Percentiles rank a stretch among this genome's conserved stretches.
These are phyloP conservation scores for Solanum neorickii DNA, from an alignment of 257 asterid species.

Conservation along the genomic window DNA sequence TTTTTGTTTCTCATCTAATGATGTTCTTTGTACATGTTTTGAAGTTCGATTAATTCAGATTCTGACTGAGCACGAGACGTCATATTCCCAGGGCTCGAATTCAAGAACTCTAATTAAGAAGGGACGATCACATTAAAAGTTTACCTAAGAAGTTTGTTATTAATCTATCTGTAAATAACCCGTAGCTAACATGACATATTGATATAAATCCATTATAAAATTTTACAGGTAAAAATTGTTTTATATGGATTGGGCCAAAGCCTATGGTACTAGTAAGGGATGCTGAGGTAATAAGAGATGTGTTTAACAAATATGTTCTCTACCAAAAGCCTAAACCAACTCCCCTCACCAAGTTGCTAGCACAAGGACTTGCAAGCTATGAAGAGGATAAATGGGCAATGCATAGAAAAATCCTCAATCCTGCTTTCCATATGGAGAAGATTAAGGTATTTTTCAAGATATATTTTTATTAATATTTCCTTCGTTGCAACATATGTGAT, in stretches of 20 bases:
- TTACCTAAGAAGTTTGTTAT: not conserved
- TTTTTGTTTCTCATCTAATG: not conserved
- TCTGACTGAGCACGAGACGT: not conserved
- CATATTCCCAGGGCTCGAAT: not conserved
- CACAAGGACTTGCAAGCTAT: conserved; percentile 15
- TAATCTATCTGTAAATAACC: not conserved
- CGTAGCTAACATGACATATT: not conserved
- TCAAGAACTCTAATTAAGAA: not conserved
- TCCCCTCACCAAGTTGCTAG: conserved; percentile 29
- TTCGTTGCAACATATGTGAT: too few relatives aligned
- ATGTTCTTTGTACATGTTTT: not conserved
- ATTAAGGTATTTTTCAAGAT: not conserved
- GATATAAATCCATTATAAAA: not conserved
- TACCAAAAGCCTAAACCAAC: conserved; percentile 18
- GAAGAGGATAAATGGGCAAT: conserved; percentile 52
- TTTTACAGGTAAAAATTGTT: conserved; percentile 30
- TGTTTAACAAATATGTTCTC: conserved; percentile 1
- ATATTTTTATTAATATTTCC: too few relatives aligned
- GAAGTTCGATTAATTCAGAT: not conserved
- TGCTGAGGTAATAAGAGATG: conserved; percentile 17
- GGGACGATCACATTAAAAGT: not conserved
- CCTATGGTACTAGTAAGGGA: not conserved
- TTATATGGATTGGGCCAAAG: not conserved
- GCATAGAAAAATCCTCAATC: conserved; percentile 47
- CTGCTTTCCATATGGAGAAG: conserved; percentile 50